Percentiles rank a stretch among this genome's conserved stretches.
Evolutionary conservation across 345 rosid genomes (phyloP).

Genomic region (Angophora floribunda): DNA sequence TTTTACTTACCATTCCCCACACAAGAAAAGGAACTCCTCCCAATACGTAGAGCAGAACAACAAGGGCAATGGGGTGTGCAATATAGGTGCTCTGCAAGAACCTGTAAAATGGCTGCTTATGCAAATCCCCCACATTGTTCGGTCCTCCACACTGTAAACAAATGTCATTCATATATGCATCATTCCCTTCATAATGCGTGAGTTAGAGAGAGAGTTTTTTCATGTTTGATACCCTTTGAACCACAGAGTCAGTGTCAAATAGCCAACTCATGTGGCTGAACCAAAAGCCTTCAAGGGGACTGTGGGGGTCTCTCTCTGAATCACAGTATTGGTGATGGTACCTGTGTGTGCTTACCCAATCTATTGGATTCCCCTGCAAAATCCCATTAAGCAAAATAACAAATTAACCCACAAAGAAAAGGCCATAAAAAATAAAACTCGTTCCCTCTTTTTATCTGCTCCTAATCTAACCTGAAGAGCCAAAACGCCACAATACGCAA

Average conservation of each 20-base stretch:
- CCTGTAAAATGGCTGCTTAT: conserved; percentile 74
- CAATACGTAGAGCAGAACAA: conserved; percentile 35
- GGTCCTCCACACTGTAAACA: conserved; percentile 61
- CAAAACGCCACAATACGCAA: conserved; percentile 73
- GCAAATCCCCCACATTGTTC: conserved; percentile 74
- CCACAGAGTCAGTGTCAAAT: conserved; percentile 48
- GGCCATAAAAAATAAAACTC: not conserved
- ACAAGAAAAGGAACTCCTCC: conserved; percentile 81
- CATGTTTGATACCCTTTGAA: conserved; percentile 37
- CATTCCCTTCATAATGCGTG: not conserved
- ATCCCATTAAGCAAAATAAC: not conserved
- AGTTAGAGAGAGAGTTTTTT: not conserved
- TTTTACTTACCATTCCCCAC: conserved; percentile 82
- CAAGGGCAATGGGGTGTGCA: conserved; percentile 67
- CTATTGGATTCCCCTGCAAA: conserved; percentile 62
- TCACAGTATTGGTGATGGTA: conserved; percentile 84
- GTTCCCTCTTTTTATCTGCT: not conserved
- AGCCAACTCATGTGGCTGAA: conserved; percentile 85
- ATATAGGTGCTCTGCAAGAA: conserved; percentile 53
- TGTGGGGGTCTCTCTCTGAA: conserved; percentile 90
- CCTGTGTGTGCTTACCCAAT: conserved; percentile 96
- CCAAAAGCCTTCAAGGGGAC: conserved; percentile 94
- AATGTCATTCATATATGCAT: not conserved
- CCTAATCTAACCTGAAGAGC: conserved; percentile 60
- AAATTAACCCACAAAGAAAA: not conserved